A percentile compares a stretch with the other conserved stretches of the same genome.
phyloP scores from a whole-genome alignment of 1,284 basidiomycete species.

The Rugosomyces carneus region DNA sequence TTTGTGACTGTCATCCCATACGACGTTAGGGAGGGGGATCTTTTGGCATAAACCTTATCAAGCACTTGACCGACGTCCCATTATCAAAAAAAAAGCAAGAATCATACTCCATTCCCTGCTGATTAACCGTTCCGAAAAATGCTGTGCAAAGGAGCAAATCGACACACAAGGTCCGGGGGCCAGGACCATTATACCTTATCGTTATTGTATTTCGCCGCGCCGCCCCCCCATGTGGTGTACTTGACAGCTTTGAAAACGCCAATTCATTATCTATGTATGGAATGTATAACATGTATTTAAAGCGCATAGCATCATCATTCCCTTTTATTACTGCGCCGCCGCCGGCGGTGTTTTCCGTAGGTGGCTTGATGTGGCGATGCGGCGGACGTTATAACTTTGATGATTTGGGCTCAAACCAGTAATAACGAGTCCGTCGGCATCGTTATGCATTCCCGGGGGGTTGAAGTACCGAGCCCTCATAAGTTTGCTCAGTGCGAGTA shows the following conservation, averaged over 20 bases:
- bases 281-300: neutral
- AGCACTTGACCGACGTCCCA: too few relatives aligned
- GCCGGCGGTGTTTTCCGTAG: neutral
- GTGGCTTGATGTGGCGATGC: neutral
- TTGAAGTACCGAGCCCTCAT: too few relatives aligned
- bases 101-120: neutral
- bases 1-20: neutral
- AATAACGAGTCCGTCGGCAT: neutral
- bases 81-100: neutral
- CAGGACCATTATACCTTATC: too few relatives aligned
- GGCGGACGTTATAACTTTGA: neutral
- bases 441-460: too few relatives aligned
- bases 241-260: too few relatives aligned
- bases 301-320: neutral
- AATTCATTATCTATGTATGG: too few relatives aligned
- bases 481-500: too few relatives aligned
- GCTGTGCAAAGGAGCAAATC: neutral
- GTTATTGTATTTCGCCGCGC: too few relatives aligned
- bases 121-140: neutral
- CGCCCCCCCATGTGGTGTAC: too few relatives aligned
- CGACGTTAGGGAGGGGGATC: too few relatives aligned
- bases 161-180: too few relatives aligned
- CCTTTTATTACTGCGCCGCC: neutral
- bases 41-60: too few relatives aligned
- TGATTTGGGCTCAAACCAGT: neutral